phyloP scores from a whole-genome alignment of 441 rosid genomes.

The Erodium texanum region DNA sequence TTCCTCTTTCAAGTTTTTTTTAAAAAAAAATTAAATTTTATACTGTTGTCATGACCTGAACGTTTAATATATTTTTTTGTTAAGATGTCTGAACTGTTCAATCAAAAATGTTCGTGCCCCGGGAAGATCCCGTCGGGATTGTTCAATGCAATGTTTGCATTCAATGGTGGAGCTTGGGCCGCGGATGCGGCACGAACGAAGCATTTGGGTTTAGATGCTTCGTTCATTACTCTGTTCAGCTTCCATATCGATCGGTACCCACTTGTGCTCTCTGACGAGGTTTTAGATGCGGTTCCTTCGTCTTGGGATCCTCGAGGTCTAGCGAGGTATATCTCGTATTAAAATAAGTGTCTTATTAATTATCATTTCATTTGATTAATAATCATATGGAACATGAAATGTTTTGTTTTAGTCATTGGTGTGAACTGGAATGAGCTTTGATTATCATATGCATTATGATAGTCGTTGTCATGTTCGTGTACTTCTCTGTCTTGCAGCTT shows the following conservation, averaged over 20 bases:
- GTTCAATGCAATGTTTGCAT: slow-evolving; percentile 70
- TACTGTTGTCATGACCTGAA: no score
- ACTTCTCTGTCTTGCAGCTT: background rate
- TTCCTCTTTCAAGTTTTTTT: no score
- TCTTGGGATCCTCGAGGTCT: slow-evolving; percentile 68
- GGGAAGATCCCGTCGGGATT: slow-evolving; percentile 80
- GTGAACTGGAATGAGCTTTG: background rate
- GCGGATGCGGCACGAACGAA: slow-evolving; percentile 58
- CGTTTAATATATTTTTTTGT: background rate
- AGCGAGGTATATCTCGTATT: no score
- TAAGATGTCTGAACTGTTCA: slow-evolving; percentile 86
- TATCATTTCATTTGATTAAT: no score
- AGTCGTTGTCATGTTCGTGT: background rate
- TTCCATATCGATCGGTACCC: slow-evolving; percentile 62
- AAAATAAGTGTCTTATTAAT: background rate
- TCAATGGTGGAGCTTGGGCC: slow-evolving; percentile 61
- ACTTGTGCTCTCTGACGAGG: slow-evolving; percentile 52
- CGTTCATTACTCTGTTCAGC: slow-evolving; percentile 41
- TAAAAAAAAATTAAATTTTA: no score
- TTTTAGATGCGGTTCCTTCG: slow-evolving; percentile 59
- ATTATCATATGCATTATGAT: background rate
- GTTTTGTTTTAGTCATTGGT: background rate
- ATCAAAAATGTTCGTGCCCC: slow-evolving; percentile 41
- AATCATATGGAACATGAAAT: background rate
- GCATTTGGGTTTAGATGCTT: slow-evolving; percentile 62